phyloP scores from a whole-genome alignment of 2,329 filamentous ascomycete genomes.

The Fusarium mangiferae region DNA sequence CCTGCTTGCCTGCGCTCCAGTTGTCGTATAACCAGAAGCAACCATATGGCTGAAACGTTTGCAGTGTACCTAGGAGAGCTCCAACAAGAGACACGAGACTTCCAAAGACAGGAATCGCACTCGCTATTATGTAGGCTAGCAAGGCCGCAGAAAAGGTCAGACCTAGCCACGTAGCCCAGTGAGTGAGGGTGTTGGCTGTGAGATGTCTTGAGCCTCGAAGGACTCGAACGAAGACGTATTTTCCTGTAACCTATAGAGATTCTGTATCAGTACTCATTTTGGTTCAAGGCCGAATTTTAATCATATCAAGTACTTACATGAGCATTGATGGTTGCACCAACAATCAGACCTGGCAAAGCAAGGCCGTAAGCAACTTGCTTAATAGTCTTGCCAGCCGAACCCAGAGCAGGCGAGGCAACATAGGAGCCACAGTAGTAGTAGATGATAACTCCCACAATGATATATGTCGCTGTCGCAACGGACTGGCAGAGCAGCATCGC shows the following conservation, averaged over 20 bases:
- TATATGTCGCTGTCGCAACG: constrained; percentile 47
- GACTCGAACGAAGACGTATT: constrained; percentile 32
- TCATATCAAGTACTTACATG: constrained; percentile 35
- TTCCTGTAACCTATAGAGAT: constrained; percentile 11
- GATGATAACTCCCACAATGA: constrained; percentile 52
- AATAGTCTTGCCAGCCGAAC: constrained; percentile 54
- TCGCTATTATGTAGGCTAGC: constrained; percentile 45
- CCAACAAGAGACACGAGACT: constrained; percentile 45
- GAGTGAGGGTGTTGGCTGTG: constrained; percentile 40
- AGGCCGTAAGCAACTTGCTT: constrained; percentile 58
- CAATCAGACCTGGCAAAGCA: constrained; percentile 45
- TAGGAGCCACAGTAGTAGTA: constrained; percentile 60
- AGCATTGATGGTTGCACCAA: constrained; percentile 36
- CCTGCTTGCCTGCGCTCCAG: constrained; percentile 30
- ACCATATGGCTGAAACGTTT: constrained; percentile 45
- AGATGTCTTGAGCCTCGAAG: constrained; percentile 48
- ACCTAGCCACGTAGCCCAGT: constrained; percentile 48
- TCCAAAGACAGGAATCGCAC: constrained; percentile 42
- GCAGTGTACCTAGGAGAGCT: constrained; percentile 45
- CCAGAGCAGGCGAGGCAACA: constrained; percentile 59
- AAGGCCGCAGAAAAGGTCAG: constrained; percentile 42
- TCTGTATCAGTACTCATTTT: background rate
- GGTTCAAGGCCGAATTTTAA: too few relatives aligned
- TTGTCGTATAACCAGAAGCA: constrained; percentile 47
- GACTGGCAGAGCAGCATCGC: constrained; percentile 42